These are phyloP conservation scores for Cenococcum geophilum DNA, from an alignment of 495 filamentous ascomycete species.

Conservation along the genomic window DNA sequence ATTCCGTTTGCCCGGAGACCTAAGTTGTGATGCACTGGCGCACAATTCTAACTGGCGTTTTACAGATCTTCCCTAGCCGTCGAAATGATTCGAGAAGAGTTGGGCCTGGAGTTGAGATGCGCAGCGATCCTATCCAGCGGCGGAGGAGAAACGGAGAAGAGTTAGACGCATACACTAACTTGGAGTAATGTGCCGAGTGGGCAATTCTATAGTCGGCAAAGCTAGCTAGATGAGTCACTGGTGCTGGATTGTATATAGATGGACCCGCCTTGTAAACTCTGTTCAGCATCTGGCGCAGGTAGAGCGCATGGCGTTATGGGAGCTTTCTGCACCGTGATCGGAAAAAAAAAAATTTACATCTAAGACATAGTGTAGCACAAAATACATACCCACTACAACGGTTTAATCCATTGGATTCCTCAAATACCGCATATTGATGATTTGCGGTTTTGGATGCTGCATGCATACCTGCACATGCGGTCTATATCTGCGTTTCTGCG, in stretches of 20 bases:
- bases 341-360: slow-evolving; percentile 1
- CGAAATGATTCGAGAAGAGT: slow-evolving; percentile 49
- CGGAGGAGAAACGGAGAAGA: slow-evolving; percentile 41
- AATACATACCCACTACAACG: neutral
- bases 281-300: neutral
- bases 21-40: neutral
- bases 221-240: neutral
- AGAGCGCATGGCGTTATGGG: slow-evolving; percentile 1
- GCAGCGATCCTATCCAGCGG: slow-evolving; percentile 48
- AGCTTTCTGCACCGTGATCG: neutral
- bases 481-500: neutral
- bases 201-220: neutral
- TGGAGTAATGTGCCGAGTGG: slow-evolving; percentile 38
- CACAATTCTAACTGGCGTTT: neutral
- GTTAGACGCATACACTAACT: slow-evolving; percentile 45
- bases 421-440: too few relatives aligned
- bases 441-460: too few relatives aligned
- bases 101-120: slow-evolving; percentile 62
- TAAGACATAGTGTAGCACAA: neutral
- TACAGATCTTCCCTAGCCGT: slow-evolving; percentile 59
- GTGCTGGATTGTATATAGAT: slow-evolving; percentile 7
- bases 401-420: too few relatives aligned
- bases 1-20: neutral
- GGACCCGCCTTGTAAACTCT: neutral
- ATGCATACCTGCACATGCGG: neutral